Base-by-base conservation (phyloP, 495 filamentous ascomycete genomes). In the Hypoxylon lienhwacheense region DNA sequence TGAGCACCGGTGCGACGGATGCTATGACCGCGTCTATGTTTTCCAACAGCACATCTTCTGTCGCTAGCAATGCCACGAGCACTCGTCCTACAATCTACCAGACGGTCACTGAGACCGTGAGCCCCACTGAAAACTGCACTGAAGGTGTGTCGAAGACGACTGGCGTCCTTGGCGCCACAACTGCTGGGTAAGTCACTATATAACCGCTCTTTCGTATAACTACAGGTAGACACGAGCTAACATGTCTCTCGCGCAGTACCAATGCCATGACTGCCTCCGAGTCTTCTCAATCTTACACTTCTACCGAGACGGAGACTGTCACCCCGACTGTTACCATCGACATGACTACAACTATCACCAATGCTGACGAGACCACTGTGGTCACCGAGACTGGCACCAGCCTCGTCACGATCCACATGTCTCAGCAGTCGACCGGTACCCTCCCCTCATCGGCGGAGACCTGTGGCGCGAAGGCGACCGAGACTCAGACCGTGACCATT, bases 181-280 rank as follows among this genome's bases (percentile, higher is more conserved):
- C 58, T 36, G 29, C 28, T 34, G 42, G 41, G 58, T 61, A 55
- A 11, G 58, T 55, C 47, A 36, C 22, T n/a, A n/a, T n/a, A 51
- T 15, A 7, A 4, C 14, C 21, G n/a, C 24, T 4, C 24, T 37
- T 39, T 11, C 7, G 5, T 29, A 25, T 24, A 8, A 35, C 7
- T 0, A 39, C n/a, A n/a, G n/a, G n/a, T n/a, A 31, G 34, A 51
- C 11, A 11, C 14, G 26, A 41, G 14, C 58, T 61, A 47, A 61
- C 29, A 25, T n/a, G 10, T 34, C 4, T 34, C 4, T 47, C 12
- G 0, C 25, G 14, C 17, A 54, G 48, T 55, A 28, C 34, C 17
- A 52, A 44, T 16, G 47, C 41, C 5, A 14, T 28, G 12, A 55
- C 40, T 21, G 41, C 43, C 12, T 5, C 45, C 12, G 32, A 24